Conservation (phyloP, 1,284 basidiomycete species). For the Ustilago tritici region DNA sequence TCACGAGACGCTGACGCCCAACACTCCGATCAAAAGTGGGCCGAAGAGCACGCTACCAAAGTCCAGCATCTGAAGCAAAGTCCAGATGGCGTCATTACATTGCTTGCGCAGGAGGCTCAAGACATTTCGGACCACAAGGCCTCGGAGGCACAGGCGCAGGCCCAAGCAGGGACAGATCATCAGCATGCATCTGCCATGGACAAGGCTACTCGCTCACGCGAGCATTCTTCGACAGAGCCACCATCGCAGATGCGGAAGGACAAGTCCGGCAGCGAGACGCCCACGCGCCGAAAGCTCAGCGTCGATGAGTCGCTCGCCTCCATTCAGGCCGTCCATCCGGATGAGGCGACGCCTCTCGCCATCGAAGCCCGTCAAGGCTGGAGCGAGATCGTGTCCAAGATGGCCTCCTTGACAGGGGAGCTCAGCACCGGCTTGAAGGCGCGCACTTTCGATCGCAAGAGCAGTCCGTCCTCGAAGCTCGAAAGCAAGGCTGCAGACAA, state of each 20-base stretch:
- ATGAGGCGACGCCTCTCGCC: slow-evolving; percentile 21
- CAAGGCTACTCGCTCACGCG: background rate
- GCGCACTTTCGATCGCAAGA: slow-evolving; percentile 21
- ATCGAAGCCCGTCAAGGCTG: slow-evolving; percentile 60
- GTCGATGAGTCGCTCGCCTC: slow-evolving; percentile 27
- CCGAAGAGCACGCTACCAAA: slow-evolving; percentile 31
- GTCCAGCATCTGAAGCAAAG: slow-evolving; percentile 45
- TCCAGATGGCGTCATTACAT: slow-evolving; percentile 42
- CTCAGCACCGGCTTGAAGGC: slow-evolving; percentile 17
- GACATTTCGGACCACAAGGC: slow-evolving; percentile 37
- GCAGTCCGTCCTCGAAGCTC: slow-evolving; percentile 1
- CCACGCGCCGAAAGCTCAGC: slow-evolving; percentile 24
- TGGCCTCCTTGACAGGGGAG: slow-evolving; percentile 37
- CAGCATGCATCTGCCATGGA: background rate
- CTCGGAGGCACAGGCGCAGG: slow-evolving; percentile 13
- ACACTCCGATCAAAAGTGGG: slow-evolving; percentile 9
- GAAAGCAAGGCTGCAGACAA: background rate
- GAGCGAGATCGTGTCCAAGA: slow-evolving; percentile 56
- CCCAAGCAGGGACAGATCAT: background rate
- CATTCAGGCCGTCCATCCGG: slow-evolving; percentile 30
- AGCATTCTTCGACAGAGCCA: background rate
- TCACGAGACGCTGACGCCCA: background rate
- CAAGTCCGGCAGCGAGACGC: background rate
- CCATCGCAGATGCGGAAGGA: background rate
- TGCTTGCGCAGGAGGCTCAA: slow-evolving; percentile 44